Percentiles rank a stretch among this genome's conserved stretches.
phyloP scores from a whole-genome alignment of 805 yeast genomes.

The Saccharomycopsis vini region DNA sequence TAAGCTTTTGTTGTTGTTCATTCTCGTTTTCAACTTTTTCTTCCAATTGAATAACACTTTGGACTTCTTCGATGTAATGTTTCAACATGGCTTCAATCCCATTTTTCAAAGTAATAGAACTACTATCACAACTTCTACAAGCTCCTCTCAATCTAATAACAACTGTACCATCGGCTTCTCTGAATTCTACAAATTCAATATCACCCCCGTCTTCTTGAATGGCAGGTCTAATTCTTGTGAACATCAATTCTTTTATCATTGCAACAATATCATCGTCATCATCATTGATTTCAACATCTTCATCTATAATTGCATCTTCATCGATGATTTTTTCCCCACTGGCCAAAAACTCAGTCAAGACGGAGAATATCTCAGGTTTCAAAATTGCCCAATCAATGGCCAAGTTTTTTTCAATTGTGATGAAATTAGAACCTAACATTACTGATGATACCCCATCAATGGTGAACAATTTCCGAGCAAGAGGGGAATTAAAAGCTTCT shows the following conservation, averaged over 20 bases:
- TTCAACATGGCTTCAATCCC: conserved; percentile 68
- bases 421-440: conserved; percentile 76
- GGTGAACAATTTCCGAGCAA: conserved; percentile 65
- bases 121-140: conserved; percentile 62
- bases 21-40: conserved; percentile 25
- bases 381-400: conserved; percentile 48
- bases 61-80: conserved; percentile 61
- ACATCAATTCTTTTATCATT: conserved; percentile 61
- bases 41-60: conserved; percentile 43
- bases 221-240: conserved; percentile 65
- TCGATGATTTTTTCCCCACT: conserved; percentile 46
- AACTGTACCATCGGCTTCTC: conserved; percentile 47
- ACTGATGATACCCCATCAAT: conserved; percentile 70
- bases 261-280: conserved; percentile 59
- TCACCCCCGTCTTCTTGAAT: conserved; percentile 74
- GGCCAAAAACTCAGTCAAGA: conserved; percentile 25
- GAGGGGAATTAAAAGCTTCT: conserved; percentile 67
- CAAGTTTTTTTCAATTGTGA: conserved; percentile 62
- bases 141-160: conserved; percentile 56
- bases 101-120: conserved; percentile 55
- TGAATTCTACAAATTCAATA: conserved; percentile 55
- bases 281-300: conserved; percentile 35
- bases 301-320: conserved; percentile 17
- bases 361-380: conserved; percentile 54
- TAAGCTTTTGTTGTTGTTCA: not conserved